Percentiles rank a stretch among this genome's conserved stretches.
Evolutionary conservation across 106 monocot species (phyloP).

Genomic region (Platanthera zijinensis): DNA sequence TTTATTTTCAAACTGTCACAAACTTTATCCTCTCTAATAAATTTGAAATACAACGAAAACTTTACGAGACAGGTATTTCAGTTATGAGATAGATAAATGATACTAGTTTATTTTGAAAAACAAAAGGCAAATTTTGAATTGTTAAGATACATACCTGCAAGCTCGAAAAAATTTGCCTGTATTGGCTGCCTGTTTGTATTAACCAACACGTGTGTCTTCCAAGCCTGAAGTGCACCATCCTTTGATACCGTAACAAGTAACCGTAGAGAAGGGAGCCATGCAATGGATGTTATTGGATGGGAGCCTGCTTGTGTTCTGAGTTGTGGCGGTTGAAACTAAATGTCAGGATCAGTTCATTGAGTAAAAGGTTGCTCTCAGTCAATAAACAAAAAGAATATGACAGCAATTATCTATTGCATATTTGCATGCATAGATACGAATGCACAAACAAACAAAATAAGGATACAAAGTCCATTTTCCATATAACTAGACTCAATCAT

Average conservation of each 20-base stretch:
- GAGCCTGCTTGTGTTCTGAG: conserved; percentile 81
- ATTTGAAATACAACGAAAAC: not conserved
- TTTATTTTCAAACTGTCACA: not conserved
- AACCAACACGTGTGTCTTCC: conserved; percentile 75
- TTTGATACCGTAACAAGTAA: conserved; percentile 79
- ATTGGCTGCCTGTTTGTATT: conserved; percentile 89
- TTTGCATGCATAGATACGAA: not conserved
- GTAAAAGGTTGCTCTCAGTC: not conserved
- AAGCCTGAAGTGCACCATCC: conserved; percentile 86
- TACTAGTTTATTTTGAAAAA: not conserved
- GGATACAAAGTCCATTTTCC: not conserved
- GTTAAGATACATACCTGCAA: conserved; percentile 51
- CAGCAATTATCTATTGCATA: not conserved
- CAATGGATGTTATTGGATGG: conserved; percentile 72
- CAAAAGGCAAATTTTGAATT: not conserved
- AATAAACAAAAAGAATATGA: conserved; percentile 9
- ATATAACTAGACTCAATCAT: not conserved
- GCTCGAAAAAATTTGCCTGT: conserved; percentile 88
- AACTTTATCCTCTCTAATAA: not conserved
- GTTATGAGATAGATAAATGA: not conserved
- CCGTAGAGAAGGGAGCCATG: conserved; percentile 73
- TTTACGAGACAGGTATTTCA: not conserved
- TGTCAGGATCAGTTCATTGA: conserved; percentile 12
- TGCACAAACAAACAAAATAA: not conserved
- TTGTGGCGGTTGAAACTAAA: conserved; percentile 17